A percentile compares a stretch with the other conserved stretches of the same genome.
Conservation (phyloP, 345 rosid genomes). For the Lepidium aucheri region DNA sequence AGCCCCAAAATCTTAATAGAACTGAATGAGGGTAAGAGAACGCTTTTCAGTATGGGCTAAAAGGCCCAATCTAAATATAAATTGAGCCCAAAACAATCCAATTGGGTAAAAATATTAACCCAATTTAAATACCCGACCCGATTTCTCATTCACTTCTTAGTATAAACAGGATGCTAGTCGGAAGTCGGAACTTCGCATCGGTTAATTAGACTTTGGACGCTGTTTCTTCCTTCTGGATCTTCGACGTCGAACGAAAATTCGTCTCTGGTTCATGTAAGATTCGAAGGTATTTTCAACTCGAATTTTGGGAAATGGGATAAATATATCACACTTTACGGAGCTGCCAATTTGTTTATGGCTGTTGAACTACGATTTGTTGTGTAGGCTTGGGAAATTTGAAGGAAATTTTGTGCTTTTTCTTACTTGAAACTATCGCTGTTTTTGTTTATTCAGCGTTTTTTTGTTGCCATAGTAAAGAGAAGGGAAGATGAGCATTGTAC, state of each 20-base stretch:
- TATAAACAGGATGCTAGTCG: background rate
- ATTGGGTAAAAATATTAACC: background rate
- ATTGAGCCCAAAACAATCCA: background rate
- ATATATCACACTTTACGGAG: background rate
- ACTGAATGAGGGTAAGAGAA: too few relatives aligned
- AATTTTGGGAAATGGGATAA: background rate
- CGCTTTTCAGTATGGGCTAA: background rate
- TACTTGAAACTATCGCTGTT: background rate
- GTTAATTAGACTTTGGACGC: background rate
- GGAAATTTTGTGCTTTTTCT: background rate
- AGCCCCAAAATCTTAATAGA: too few relatives aligned
- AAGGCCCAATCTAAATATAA: background rate
- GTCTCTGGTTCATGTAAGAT: background rate
- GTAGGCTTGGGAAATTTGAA: background rate
- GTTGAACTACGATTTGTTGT: background rate
- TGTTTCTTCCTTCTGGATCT: slow-evolving; percentile 8
- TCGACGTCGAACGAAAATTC: background rate
- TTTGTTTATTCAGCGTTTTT: background rate
- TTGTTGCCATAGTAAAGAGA: background rate
- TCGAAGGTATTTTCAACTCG: background rate
- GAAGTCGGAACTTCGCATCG: background rate
- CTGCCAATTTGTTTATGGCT: background rate
- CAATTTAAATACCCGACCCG: slow-evolving; percentile 11
- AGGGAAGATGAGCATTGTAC: slow-evolving; percentile 65
- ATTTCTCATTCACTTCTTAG: background rate